Evolutionary conservation across 2,329 filamentous ascomycete genomes (phyloP), one percentile per base, ranked within the genome.

Genomic region (Neofusicoccum laricinum): DNA sequence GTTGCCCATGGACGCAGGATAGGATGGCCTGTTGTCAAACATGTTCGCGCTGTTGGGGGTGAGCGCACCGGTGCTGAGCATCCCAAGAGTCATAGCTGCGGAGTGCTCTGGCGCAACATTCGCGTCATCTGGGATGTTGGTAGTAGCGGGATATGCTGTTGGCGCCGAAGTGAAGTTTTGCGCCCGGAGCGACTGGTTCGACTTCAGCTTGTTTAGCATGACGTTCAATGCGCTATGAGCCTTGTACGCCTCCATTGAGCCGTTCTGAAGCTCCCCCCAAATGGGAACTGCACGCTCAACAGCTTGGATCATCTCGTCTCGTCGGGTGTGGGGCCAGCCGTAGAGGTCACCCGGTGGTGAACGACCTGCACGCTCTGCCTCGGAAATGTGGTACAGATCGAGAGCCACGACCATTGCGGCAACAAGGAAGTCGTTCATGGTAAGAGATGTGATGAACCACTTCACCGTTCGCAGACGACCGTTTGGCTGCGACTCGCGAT

Each of bases 171-270:
- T 72, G 63, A 76, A 76, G 57, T 69, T 73, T 41, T 70, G 71
- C 19, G 69, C 66, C 32, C 71, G 67, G 15, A 67, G 63, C n/a
- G 69, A 69, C 70, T 71, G 72, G 10, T 84, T 81, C 64, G 78
- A 80, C 70, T 85, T 88, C 62, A 97, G 83, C 75, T 95, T 95
- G 36, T 88, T 84, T 49, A 98, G 79, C 86, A 98, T 93, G 59
- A 97, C 88, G 21, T 88, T 88, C n/a, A 98, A 81, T 25, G 94
- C 85, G 46, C 87, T 87, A 45, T 87, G 87, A 1, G 92, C 94
- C 78, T 98, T 98, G 79, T 89, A 93, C 0, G 93, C 92, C 69
- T 98, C 94, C 79, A 97, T 90, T 0, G 90, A 95, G 25, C 88
- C 83, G 63, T 95, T 89, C 2, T 88, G 86, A 11, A 93, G 81